Evolutionary conservation across 1,284 basidiomycete genomes (phyloP), one percentile per base, ranked within the genome.

Genomic region (Ganoderma leucocontextum): DNA sequence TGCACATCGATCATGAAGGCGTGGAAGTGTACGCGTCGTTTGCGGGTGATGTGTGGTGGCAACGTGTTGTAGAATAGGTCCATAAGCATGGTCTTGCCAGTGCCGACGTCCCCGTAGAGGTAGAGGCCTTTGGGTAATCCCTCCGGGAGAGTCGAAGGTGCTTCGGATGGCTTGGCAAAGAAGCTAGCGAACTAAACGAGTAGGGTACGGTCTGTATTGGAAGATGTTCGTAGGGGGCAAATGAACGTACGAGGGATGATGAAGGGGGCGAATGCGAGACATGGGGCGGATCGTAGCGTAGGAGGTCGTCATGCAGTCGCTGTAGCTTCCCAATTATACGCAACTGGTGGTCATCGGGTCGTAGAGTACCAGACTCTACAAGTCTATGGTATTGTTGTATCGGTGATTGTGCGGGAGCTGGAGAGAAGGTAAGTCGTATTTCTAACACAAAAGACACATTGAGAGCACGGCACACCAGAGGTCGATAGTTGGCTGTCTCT

Each of bases 1-100:
- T 99, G 95, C 33, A 98, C 96, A 77, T 99, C 97, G 72, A 99
- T 92, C 98, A 99, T 99, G 84, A 99, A 99, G 0, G 95, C 93
- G 77, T 98, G 96, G 78, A 99, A 99, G 80, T 99, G 97, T 22
- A 98, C 95, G 44, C 97, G 87, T 49, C 93, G 92, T 78, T 95
- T 95, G 69, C 87, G 86, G 55, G 82, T 89, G 71, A 97, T 87
- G 70, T 90, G 88, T 0, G 85, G 76, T 0, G 97, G 96, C 1
- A 99, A 87, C 1, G 96, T 93, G 71, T 93, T 91, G 84, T 95
- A 96, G 82, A 99, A 98, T 22, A 99, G 85, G 80, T 99, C 98
- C 98, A 99, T 99, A 71, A 99, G 90, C 97, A 99, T 99, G 0
- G 95, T 95, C 86, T 96, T 96, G 33, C 98, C 97, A 5, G 97